phyloP scores from a whole-genome alignment of 2,329 filamentous ascomycete species.

The Cladosporium austrohemisphaericum region DNA sequence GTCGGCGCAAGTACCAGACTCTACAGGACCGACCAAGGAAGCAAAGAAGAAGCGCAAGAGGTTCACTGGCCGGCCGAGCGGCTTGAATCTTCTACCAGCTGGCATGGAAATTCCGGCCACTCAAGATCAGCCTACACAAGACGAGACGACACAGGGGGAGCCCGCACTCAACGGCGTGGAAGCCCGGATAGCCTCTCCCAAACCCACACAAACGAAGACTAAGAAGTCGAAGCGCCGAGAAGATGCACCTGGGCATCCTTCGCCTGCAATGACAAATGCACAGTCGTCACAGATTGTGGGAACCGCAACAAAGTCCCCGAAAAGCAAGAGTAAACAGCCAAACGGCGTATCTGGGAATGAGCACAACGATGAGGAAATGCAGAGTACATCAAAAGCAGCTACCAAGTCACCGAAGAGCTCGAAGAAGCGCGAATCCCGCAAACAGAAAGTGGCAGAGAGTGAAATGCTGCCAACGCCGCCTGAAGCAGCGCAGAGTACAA shows the following conservation, averaged over 20 bases:
- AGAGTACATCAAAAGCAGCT: no score
- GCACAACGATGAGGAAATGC: background rate
- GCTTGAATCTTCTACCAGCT: conserved; percentile 9
- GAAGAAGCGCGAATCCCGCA: background rate
- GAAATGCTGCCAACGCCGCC: background rate
- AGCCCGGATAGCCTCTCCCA: no score
- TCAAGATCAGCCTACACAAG: background rate
- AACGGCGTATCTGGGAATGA: background rate
- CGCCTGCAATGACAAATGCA: background rate
- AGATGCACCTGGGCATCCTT: background rate
- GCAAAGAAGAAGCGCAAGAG: conserved; percentile 12
- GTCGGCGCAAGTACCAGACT: background rate
- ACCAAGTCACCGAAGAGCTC: background rate
- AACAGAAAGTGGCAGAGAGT: background rate
- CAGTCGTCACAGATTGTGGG: background rate
- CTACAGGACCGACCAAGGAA: conserved; percentile 1
- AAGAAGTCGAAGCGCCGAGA: background rate
- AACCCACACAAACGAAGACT: background rate
- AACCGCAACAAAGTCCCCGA: conserved; percentile 28
- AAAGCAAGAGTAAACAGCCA: conserved; percentile 22
- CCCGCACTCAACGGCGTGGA: background rate
- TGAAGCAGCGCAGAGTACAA: background rate
- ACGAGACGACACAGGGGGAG: background rate
- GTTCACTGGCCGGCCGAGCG: conserved; percentile 8
- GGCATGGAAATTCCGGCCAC: background rate